These are phyloP conservation scores for Cladorrhinum sp. DNA, from an alignment of 2,329 filamentous ascomycete genomes.

Conservation along the genomic window DNA sequence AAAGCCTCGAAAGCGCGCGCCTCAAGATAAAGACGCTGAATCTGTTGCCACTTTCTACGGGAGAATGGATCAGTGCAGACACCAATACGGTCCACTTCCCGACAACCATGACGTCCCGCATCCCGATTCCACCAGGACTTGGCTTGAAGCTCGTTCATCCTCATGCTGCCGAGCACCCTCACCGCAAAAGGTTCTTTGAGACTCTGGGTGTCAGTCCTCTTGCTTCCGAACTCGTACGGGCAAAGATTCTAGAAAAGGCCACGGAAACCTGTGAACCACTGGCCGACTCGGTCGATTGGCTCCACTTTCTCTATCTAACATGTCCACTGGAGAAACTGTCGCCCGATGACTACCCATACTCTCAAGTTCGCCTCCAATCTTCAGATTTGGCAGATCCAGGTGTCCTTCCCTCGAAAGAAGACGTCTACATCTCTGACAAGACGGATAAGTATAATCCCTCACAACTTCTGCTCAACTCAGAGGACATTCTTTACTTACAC, in stretches of 20 bases:
- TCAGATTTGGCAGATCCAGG: too few species aligned
- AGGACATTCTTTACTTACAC: not conserved
- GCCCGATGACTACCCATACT: too few species aligned
- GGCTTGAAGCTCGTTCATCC: not conserved
- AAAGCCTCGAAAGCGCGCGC: too few species aligned
- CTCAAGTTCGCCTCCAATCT: too few species aligned
- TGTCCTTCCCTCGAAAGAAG: too few species aligned
- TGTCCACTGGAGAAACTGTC: too few species aligned
- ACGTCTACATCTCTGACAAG: constrained; percentile 2
- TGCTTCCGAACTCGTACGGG: not conserved
- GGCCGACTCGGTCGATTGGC: not conserved
- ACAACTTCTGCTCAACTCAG: not conserved
- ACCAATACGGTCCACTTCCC: not conserved
- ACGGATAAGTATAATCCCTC: not conserved
- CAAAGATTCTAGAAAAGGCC: not conserved
- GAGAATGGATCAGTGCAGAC: not conserved
- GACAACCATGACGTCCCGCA: not conserved
- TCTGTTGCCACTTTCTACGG: not conserved
- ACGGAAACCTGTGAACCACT: not conserved
- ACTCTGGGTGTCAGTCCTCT: not conserved
- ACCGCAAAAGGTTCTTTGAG: constrained; percentile 4
- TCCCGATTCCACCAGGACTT: constrained; percentile 1
- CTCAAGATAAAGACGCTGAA: not conserved
- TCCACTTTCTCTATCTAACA: constrained; percentile 8
- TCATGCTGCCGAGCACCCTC: not conserved